Base-by-base conservation (phyloP, 1,284 basidiomycete species). In the Butyriboletus appendiculatus region DNA sequence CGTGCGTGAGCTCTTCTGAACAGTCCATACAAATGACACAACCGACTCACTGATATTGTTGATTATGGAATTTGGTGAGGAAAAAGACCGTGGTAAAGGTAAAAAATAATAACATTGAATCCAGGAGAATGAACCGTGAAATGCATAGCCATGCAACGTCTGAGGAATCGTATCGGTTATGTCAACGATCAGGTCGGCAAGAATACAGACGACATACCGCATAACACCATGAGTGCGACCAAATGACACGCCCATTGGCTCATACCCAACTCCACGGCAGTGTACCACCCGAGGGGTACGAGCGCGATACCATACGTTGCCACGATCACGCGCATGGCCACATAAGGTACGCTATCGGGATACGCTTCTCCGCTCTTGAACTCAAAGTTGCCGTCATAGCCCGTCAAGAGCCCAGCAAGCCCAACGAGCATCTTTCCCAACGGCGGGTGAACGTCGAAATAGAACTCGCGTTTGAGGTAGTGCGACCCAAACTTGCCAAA, bases 371-470 rank as follows among this genome's bases (percentile, higher is more conserved):
- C 97, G 54, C 93, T 96, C 72, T 96, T 94, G 79, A 98, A 99
- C 57, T 98, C 96, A 65, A 93, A 99, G 24, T 78, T 72, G 18
- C 96, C 96, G 61, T 96, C 83, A 72, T 98, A 99, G 44, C 97
- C 96, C 5, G 93, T 82, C 57, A 99, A 74, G 50, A 95, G 78
- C 22, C 97, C 96, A 3, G 90, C 94, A 18, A 99, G 81, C 6
- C 94, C 96, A 50, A 99, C 96, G 52, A 99, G 82, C 94, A 99
- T 98, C 79, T 99, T 99, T 22, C 97, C 96, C 34, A 99, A 81
- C 1, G 96, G 96, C 3, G 96, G 96, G 69, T 99, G 96, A n/a
- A 97, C 95, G 68, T 94, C 92, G 69, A 94, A 94, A 76, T 96
- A 97, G 77, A 96, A 97, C 68, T 94, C 90, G 66, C 94, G 90